Evolutionary conservation across 352 stramenopile species (phyloP).

Genomic region (Phytophthora idaei): DNA sequence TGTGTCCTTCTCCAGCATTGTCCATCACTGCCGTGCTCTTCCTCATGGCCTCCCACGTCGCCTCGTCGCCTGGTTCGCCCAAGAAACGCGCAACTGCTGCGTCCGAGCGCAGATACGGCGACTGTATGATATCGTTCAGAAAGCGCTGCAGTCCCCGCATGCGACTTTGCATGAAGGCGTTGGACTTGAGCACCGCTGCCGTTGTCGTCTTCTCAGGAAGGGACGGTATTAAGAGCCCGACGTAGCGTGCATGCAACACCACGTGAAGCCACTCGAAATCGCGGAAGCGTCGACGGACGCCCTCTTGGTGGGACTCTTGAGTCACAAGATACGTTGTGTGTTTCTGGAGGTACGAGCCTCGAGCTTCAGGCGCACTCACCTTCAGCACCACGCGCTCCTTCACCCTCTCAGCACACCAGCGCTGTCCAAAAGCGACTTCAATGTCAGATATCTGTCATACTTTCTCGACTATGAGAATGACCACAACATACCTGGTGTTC

Average conservation of each 20-base stretch:
- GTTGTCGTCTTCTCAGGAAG: constrained; percentile 69
- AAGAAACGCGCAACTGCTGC: constrained; percentile 60
- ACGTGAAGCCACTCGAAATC: constrained; percentile 80
- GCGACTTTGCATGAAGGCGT: constrained; percentile 63
- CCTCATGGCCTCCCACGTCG: constrained; percentile 63
- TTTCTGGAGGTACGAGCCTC: constrained; percentile 72
- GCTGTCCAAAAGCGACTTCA: constrained; percentile 15
- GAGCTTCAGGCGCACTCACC: constrained; percentile 60
- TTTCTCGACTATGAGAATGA: neutral
- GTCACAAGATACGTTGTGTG: constrained; percentile 73
- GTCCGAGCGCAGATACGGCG: constrained; percentile 65
- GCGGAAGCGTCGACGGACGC: constrained; percentile 67
- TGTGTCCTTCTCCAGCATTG: constrained; percentile 60
- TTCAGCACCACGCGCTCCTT: constrained; percentile 30
- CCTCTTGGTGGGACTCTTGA: constrained; percentile 34
- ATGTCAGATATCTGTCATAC: constrained; percentile 4
- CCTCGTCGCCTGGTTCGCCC: constrained; percentile 41
- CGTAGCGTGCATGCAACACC: constrained; percentile 63
- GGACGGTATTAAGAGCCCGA: constrained; percentile 69
- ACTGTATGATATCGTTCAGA: constrained; percentile 57
- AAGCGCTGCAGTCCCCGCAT: constrained; percentile 67
- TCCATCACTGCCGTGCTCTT: constrained; percentile 62
- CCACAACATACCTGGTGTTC: constrained; percentile 39
- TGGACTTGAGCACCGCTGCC: constrained; percentile 45
- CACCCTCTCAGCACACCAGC: constrained; percentile 25